These are phyloP conservation scores for Fraxinus cuspidata DNA, from an alignment of 257 asterid genomes.

Conservation along the genomic window DNA sequence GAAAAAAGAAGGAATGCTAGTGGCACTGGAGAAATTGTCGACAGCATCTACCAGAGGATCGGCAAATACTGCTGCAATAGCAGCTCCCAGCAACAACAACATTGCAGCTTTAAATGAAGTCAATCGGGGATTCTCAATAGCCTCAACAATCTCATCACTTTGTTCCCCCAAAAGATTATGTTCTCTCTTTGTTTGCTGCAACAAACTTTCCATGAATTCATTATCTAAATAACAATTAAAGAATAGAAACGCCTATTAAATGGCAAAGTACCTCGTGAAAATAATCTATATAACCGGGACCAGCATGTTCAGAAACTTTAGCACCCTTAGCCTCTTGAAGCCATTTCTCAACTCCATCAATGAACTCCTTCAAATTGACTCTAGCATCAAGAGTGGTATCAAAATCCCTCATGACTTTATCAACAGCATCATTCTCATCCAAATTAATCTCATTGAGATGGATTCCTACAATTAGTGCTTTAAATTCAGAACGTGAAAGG, in stretches of 20 bases:
- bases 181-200: conserved; percentile 80
- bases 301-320: conserved; percentile 33
- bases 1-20: conserved; percentile 82
- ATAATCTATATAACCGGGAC: conserved; percentile 56
- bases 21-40: conserved; percentile 77
- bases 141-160: conserved; percentile 71
- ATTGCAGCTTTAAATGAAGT: conserved; percentile 66
- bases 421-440: conserved; percentile 60
- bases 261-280: conserved; percentile 59
- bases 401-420: conserved; percentile 69
- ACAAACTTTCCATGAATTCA: conserved; percentile 16
- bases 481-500: conserved; percentile 64
- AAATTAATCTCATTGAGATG: conserved; percentile 62
- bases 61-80: conserved; percentile 89
- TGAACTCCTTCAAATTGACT: conserved; percentile 55
- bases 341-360: conserved; percentile 65
- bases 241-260: conserved; percentile 3
- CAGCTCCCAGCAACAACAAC: conserved; percentile 68
- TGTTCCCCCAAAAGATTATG: conserved; percentile 60
- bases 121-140: conserved; percentile 49
- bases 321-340: conserved; percentile 63
- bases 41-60: conserved; percentile 94
- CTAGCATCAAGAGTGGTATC: conserved; percentile 52
- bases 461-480: conserved; percentile 72
- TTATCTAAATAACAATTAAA: not conserved